Evolutionary conservation across 78 protist genomes (phyloP).

Genomic region (Monosiga brevicollis): DNA sequence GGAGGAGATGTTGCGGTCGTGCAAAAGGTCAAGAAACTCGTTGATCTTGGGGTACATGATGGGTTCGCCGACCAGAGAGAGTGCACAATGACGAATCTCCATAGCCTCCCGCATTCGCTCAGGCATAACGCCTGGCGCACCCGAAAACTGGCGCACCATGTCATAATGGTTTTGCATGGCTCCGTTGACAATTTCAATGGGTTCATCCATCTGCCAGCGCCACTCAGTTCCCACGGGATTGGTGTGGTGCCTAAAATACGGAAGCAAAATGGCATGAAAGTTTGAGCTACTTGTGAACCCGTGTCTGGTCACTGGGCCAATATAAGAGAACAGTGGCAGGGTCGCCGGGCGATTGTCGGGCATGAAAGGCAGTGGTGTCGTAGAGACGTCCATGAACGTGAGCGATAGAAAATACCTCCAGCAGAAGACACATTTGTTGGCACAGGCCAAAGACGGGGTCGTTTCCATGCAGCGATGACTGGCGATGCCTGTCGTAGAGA

Average conservation of each 20-base stretch:
- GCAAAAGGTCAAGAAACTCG: slow-evolving; percentile 43
- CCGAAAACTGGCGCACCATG: slow-evolving; percentile 2
- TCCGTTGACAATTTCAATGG: slow-evolving; percentile 12
- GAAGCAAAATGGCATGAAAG: neutral
- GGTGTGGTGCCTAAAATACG: slow-evolving; percentile 61
- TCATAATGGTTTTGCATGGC: slow-evolving; percentile 22
- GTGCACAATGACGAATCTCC: slow-evolving; percentile 65
- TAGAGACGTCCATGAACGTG: no score
- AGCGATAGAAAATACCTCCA: slow-evolving; percentile 59
- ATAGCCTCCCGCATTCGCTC: slow-evolving; percentile 47
- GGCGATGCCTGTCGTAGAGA: slow-evolving; percentile 7
- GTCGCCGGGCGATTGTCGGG: no score
- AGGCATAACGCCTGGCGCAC: slow-evolving; percentile 49
- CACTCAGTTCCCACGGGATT: slow-evolving; percentile 69
- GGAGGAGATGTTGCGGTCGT: slow-evolving; percentile 55
- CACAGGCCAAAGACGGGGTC: slow-evolving; percentile 82
- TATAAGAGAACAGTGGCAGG: no score
- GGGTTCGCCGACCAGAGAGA: slow-evolving; percentile 91
- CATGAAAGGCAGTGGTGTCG: no score
- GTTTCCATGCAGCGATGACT: slow-evolving; percentile 72
- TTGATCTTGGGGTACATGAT: slow-evolving; percentile 78
- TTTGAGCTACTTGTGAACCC: neutral
- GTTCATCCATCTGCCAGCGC: slow-evolving; percentile 59
- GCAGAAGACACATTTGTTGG: slow-evolving; percentile 91
- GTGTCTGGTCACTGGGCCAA: no score